Percentiles rank a stretch among this genome's conserved stretches.
Conservation (phyloP, 2,329 filamentous ascomycete species). For the Zalaria sp. region DNA sequence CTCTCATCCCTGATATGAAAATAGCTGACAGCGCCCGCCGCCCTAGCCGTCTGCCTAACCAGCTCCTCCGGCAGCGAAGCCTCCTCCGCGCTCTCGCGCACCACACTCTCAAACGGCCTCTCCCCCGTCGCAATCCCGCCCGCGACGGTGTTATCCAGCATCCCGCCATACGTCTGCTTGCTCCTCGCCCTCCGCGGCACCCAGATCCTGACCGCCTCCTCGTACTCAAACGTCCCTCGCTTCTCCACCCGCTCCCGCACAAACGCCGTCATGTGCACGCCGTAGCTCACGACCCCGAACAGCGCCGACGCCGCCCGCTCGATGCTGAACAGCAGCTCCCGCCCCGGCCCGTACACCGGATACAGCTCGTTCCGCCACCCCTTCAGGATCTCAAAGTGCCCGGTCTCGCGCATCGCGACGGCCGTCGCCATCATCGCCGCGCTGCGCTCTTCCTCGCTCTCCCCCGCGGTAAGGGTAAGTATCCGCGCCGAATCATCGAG, state of each 20-base stretch:
- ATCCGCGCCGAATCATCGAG: slow-evolving; percentile 47
- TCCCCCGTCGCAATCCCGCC: slow-evolving; percentile 74
- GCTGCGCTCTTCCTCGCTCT: slow-evolving; percentile 50
- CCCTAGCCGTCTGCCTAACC: slow-evolving; percentile 45
- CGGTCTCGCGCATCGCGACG: slow-evolving; percentile 52
- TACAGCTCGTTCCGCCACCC: slow-evolving; percentile 75
- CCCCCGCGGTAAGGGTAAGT: slow-evolving; percentile 36
- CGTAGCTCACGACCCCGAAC: slow-evolving; percentile 64
- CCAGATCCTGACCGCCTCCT: slow-evolving; percentile 61
- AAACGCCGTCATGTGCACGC: slow-evolving; percentile 66
- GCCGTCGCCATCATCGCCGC: slow-evolving; percentile 42
- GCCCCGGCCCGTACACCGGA: slow-evolving; percentile 53
- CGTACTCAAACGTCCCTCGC: slow-evolving; percentile 6
- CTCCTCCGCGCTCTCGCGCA: slow-evolving; percentile 82
- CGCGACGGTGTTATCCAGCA: slow-evolving; percentile 90
- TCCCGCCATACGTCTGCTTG: slow-evolving; percentile 81
- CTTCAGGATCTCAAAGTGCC: slow-evolving; percentile 57
- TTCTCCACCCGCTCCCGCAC: slow-evolving; percentile 27
- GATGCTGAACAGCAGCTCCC: slow-evolving; percentile 54
- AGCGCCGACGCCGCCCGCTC: slow-evolving; percentile 63
- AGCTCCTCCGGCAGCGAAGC: slow-evolving; percentile 61
- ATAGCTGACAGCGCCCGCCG: slow-evolving; percentile 66
- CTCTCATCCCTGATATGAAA: slow-evolving; percentile 63
- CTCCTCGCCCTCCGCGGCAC: slow-evolving; percentile 58
- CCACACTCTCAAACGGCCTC: slow-evolving; percentile 62